Base-by-base conservation (phyloP, 192 early-diverging fungal genomes). In the Phycomyces blakesleeanus region DNA sequence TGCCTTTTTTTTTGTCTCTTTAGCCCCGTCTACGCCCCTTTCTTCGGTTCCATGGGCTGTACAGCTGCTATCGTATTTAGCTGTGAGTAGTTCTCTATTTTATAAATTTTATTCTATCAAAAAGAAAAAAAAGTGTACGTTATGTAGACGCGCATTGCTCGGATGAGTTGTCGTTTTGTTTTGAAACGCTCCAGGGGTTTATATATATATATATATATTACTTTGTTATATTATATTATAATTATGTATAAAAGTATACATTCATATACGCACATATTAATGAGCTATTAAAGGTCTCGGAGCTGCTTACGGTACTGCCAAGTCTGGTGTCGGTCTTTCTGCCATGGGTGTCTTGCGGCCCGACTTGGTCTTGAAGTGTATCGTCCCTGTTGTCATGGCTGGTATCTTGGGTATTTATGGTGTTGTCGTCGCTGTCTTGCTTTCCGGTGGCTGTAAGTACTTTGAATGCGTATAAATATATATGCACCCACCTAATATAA, bases 341-440 rank as follows among this genome's bases (percentile, higher is more conserved):
- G 91, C 91, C 49, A 92, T 94, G 62, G 96, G 96, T 74, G 89
- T 95, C 11, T 91, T 99, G 76, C 83, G 89, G 41, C 97, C 97
- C 68, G 88, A 94, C 37, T 83, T 98, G 22, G 87, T 91, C 64
- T 89, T 91, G 90, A 89, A 90, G 71, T 79, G 85, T 21, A 81
- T 96, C 53, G 89, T 99, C 59, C 97, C 97, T 11, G 95, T 98
- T 25, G 92, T 99, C 73, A 99, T 99, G 97, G 90, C 93, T 61
- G 96, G 95, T 87, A 99, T 99, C 73, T 87, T 99, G 78, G 94
- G 89, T 29, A 93, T 99, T 51, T 99, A 99, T 83, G 97, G 97
- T 55, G 84, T 99, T 20, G 95, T 99, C 9, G 92, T 98, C 34
- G 83, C 93, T 50, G 97, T 99, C 57, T 78, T 99, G 65, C 87